A percentile compares a stretch with the other conserved stretches of the same genome.
Conservation (phyloP, 2,329 filamentous ascomycete species). For the Coleophoma cylindrospora region DNA sequence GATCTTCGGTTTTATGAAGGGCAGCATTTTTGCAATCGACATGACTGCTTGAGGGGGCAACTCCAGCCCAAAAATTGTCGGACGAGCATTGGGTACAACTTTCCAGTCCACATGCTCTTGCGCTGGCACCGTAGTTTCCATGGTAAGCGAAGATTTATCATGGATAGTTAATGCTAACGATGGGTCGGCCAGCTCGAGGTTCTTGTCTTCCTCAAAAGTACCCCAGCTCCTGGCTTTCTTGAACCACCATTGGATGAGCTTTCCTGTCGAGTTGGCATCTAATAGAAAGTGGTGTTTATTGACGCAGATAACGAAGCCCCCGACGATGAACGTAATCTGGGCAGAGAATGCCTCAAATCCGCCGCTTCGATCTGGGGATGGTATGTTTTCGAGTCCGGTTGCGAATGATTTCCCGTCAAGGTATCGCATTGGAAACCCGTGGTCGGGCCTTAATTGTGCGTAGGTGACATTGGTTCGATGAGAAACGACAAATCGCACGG, state of each 20-base stretch:
- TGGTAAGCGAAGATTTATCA: background rate
- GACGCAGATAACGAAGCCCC: conserved; percentile 4
- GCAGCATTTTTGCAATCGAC: background rate
- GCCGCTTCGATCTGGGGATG: background rate
- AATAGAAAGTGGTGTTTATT: conserved; percentile 7
- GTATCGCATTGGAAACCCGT: conserved; percentile 2
- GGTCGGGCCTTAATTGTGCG: conserved; percentile 1
- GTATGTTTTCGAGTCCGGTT: background rate
- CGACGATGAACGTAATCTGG: conserved; percentile 5
- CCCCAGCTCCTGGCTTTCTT: background rate
- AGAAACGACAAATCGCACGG: conserved; percentile 2
- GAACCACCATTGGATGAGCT: conserved; percentile 6
- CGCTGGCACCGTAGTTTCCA: background rate
- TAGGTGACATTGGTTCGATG: conserved; percentile 1
- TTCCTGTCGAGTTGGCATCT: conserved; percentile 1
- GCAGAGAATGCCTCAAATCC: conserved; percentile 1
- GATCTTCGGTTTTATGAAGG: conserved; percentile 2
- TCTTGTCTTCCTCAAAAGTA: background rate
- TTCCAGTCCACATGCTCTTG: conserved; percentile 1
- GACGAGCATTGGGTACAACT: conserved; percentile 2
- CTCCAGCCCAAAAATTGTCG: conserved; percentile 1
- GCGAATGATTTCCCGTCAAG: conserved; percentile 3
- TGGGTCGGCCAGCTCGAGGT: background rate
- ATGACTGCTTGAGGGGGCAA: background rate
- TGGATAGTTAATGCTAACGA: background rate